These are phyloP conservation scores for Microdochium paspali DNA, from an alignment of 2,329 filamentous ascomycete genomes.

Conservation along the genomic window DNA sequence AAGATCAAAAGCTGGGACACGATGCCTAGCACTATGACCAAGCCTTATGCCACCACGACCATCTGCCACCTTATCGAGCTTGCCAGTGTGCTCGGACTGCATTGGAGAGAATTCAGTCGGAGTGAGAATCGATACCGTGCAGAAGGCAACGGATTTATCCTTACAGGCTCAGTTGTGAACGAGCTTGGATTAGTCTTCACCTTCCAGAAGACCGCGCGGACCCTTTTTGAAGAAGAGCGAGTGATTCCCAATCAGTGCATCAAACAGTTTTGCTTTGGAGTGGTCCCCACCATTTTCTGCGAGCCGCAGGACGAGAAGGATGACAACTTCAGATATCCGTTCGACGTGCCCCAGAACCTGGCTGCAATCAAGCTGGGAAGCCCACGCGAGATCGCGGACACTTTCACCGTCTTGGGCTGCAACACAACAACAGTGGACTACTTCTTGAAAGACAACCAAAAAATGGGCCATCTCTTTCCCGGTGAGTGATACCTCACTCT, in stretches of 20 bases:
- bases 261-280: conserved; percentile 47
- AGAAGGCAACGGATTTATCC: conserved; percentile 44
- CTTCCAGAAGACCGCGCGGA: conserved; percentile 40
- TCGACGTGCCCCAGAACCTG: conserved; percentile 30
- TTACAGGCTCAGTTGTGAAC: conserved; percentile 32
- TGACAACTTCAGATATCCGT: conserved; percentile 18
- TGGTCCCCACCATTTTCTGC: conserved; percentile 43
- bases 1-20: conserved; percentile 13
- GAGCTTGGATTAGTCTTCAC: conserved; percentile 46
- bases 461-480: conserved; percentile 39
- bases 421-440: conserved; percentile 39
- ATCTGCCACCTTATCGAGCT: conserved; percentile 47
- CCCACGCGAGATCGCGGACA: conserved; percentile 38
- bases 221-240: conserved; percentile 36
- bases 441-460: conserved; percentile 26
- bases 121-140: conserved; percentile 40
- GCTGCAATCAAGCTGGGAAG: conserved; percentile 38
- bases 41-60: conserved; percentile 35
- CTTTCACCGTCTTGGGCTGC: conserved; percentile 42
- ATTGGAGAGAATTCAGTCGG: conserved; percentile 51
- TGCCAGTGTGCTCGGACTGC: conserved; percentile 41
- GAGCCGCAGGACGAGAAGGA: conserved; percentile 27
- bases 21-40: conserved; percentile 13
- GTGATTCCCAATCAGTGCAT: conserved; percentile 43
- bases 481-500: conserved; percentile 18